These are phyloP conservation scores for Gonapodya prolifera DNA, from an alignment of 192 early-diverging fungal species.

Conservation along the genomic window DNA sequence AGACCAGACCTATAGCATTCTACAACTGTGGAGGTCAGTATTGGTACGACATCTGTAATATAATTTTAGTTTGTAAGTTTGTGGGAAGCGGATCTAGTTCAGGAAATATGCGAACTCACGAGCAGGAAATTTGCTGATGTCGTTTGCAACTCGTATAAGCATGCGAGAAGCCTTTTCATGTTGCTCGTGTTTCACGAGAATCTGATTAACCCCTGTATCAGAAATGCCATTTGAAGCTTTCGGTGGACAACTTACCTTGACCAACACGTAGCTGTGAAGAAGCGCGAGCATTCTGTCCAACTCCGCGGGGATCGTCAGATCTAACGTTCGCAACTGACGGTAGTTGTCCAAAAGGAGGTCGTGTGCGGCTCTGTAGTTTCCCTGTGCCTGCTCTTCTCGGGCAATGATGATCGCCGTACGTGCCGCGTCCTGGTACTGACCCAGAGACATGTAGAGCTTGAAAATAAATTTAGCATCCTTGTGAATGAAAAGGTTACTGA, in stretches of 20 bases:
- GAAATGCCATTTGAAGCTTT: slow-evolving; percentile 2
- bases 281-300: slow-evolving; percentile 41
- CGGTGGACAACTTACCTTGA: slow-evolving; percentile 25
- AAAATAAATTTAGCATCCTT: slow-evolving; percentile 47
- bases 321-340: slow-evolving; percentile 22
- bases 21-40: slow-evolving; percentile 48
- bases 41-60: slow-evolving; percentile 25
- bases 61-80: background rate
- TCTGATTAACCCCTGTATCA: slow-evolving; percentile 18
- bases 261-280: slow-evolving; percentile 44
- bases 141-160: slow-evolving; percentile 41
- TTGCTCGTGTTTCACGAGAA: slow-evolving; percentile 27
- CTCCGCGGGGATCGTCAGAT: slow-evolving; percentile 31
- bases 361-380: slow-evolving; percentile 38
- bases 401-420: slow-evolving; percentile 45
- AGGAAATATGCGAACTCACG: slow-evolving; percentile 9
- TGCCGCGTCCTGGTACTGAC: slow-evolving; percentile 35
- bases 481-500: background rate
- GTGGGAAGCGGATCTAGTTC: background rate
- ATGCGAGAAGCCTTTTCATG: slow-evolving; percentile 34
- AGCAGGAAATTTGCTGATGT: slow-evolving; percentile 39
- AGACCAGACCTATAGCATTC: slow-evolving; percentile 40
- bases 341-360: slow-evolving; percentile 40
- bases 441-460: slow-evolving; percentile 45
- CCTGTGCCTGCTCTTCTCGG: slow-evolving; percentile 35